A percentile compares a stretch with the other conserved stretches of the same genome.
phyloP scores from a whole-genome alignment of 2,329 filamentous ascomycete genomes.

The Tolypocladium ophioglossoides region DNA sequence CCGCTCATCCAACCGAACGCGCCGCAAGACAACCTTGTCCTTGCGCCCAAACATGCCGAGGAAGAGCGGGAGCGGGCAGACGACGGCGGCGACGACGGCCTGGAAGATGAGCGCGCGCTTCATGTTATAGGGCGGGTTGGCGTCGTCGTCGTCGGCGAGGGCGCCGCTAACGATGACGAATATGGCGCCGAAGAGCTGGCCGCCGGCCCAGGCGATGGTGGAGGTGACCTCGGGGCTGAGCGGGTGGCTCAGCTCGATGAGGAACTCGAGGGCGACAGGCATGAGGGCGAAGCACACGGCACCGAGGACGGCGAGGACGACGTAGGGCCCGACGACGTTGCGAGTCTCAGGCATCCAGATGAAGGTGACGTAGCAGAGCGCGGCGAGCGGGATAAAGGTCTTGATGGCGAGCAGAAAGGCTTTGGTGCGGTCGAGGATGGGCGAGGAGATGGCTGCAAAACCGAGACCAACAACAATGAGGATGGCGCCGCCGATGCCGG shows the following conservation, averaged over 20 bases:
- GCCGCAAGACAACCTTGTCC: constrained; percentile 38
- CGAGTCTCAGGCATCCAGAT: constrained; percentile 62
- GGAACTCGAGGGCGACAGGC: constrained; percentile 75
- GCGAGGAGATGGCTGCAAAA: constrained; percentile 62
- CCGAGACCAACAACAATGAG: constrained; percentile 84
- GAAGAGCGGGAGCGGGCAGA: constrained; percentile 56
- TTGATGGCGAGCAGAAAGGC: constrained; percentile 65
- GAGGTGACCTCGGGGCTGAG: constrained; percentile 77
- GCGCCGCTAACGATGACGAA: constrained; percentile 80
- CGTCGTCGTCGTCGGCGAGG: constrained; percentile 44
- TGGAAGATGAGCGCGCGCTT: constrained; percentile 66
- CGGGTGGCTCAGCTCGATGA: constrained; percentile 81
- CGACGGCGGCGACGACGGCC: constrained; percentile 55
- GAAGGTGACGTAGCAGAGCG: constrained; percentile 62
- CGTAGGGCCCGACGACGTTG: constrained; percentile 58
- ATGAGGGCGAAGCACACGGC: constrained; percentile 71
- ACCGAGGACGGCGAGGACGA: constrained; percentile 66
- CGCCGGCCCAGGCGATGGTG: constrained; percentile 75
- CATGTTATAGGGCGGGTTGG: constrained; percentile 60
- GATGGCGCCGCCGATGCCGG: constrained; percentile 81
- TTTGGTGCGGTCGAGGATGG: constrained; percentile 78
- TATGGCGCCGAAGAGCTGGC: constrained; percentile 73
- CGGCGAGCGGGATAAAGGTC: constrained; percentile 63
- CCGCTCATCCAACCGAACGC: constrained; percentile 34
- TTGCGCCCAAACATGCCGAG: constrained; percentile 59